Base-by-base conservation (phyloP, 1,139 yeast species). In the Debaryomyces sp. region DNA sequence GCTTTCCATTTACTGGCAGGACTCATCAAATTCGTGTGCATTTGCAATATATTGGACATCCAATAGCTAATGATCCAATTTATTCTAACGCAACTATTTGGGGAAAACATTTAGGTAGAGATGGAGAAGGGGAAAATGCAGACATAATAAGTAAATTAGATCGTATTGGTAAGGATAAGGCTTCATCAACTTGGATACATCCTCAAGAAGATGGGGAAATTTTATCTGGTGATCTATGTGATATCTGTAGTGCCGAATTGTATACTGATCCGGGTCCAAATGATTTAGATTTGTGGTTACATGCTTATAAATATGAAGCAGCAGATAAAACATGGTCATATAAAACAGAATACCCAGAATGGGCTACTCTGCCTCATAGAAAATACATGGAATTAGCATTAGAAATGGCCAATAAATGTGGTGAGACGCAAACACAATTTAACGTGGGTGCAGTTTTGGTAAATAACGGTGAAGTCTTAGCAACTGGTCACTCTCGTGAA, bases 11-110 rank as follows among this genome's bases (percentile, higher is more conserved):
- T 17, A 92, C 99, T 0, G 99, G 99, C 0, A 76, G 99, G 59
- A 89, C 98, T 0, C 99, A 94, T 64, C 99, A 94, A 63, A 90
- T 94, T 45, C 72, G 99, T 47, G 96, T 94, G 0, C 99, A 94
- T 69, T 68, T 94, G 48, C 97, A 92, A 65, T 87, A 78, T 57
- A 61, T 94, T 24, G 97, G 97, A 0, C 82, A 81, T 58, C 97
- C 99, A 0, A 94, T 94, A 45, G 96, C 96, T 26, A 94, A 94
- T 64, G 99, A 94, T 65, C 98, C 98, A 0, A 78, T 94, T 0
- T 94, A 94, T 53, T 67, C 76, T 56, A 85, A 85, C 50, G 77
- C 78, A 21, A 66, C 67, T 18, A 84, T 88, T 1, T 91, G 97
- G 96, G 96, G 96, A 0, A 69, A 72, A 0, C 61, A 65, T 1